Evolutionary conservation across 2,329 filamentous ascomycete genomes (phyloP), one percentile per base, ranked within the genome.

Genomic region (Fusarium longipes): DNA sequence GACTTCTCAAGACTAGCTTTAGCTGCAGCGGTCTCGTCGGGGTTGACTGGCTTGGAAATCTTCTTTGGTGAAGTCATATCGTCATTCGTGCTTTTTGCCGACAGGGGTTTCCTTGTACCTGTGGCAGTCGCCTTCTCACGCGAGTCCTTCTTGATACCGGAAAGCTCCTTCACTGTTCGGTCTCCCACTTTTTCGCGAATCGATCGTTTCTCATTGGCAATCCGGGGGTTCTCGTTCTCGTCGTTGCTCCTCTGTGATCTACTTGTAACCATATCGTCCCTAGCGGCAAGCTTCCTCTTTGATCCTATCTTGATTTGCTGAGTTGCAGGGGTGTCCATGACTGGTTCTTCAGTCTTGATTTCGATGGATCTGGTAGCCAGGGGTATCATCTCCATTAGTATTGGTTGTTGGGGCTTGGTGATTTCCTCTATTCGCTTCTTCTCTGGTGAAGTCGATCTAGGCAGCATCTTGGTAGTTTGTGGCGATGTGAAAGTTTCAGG

Each of bases 11-110:
- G 63, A 29, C 81, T 78, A 6, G 75, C 68, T 65, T 85, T 86
- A 4, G 73, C 75, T 32, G 78, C 71, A 10, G 79, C 75, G 11
- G 77, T 67, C 43, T 83, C 81, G 29, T 83, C 80, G 5, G 66
- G 54, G 11, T 66, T 52, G 5, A 68, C 33, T 11, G 74, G 61
- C 52, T 81, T 83, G 3, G 75, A 45, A 4, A 65, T 67, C 73
- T 89, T 89, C 71, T 82, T 86, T 0, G 87, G 87, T 3, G 88
- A 89, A 29, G 80, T 79, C 40, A 90, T 73, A 67, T 86, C 83
- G 55, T 87, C 82, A 70, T 89, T 89, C 17, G 85, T 84, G 76
- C 80, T 90, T 77, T 90, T 90, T 43, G 80, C 79, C 9, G 82
- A 78, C 12, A 89, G 77, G 2, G 86, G 83, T 57, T 81, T 84